phyloP scores from a whole-genome alignment of 805 yeast species.

The Candida insectalens region DNA sequence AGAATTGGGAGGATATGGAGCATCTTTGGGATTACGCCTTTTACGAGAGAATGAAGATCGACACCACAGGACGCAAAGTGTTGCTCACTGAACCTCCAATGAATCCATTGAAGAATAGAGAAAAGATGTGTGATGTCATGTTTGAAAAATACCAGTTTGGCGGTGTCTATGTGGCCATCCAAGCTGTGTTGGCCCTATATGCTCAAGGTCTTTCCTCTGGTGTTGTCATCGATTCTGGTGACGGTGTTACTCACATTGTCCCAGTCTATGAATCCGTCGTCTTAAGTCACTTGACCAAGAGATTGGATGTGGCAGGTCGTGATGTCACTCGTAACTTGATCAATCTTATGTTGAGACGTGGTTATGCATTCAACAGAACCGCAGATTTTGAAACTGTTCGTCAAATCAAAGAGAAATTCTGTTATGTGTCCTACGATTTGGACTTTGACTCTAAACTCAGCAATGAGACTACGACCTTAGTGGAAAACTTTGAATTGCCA shows the following conservation, averaged over 20 bases:
- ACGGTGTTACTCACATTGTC: constrained; percentile 96
- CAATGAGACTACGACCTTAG: constrained; percentile 90
- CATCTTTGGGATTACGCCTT: constrained; percentile 97
- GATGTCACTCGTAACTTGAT: constrained; percentile 96
- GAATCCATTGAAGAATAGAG: constrained; percentile 89
- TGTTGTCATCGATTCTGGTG: constrained; percentile 97
- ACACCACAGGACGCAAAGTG: constrained; percentile 66
- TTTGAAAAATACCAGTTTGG: constrained; percentile 85
- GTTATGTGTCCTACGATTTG: constrained; percentile 91
- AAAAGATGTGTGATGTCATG: constrained; percentile 86
- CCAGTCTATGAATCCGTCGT: constrained; percentile 97
- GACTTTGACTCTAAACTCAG: constrained; percentile 82
- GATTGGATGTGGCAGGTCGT: constrained; percentile 96
- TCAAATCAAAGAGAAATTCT: constrained; percentile 91
- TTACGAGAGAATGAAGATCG: constrained; percentile 78
- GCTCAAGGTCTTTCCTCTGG: constrained; percentile 97
- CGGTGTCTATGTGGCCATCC: constrained; percentile 92
- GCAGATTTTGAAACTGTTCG: constrained; percentile 99
- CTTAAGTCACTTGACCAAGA: constrained; percentile 83
- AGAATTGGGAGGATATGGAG: constrained; percentile 98
- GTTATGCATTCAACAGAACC: constrained; percentile 95
- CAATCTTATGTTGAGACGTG: constrained; percentile 84
- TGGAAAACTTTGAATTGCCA: constrained; percentile 86
- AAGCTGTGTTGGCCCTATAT: constrained; percentile 94
- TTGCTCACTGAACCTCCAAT: constrained; percentile 95